Base-by-base conservation (phyloP, 2,329 filamentous ascomycete species). In the Alternaria arbusti region DNA sequence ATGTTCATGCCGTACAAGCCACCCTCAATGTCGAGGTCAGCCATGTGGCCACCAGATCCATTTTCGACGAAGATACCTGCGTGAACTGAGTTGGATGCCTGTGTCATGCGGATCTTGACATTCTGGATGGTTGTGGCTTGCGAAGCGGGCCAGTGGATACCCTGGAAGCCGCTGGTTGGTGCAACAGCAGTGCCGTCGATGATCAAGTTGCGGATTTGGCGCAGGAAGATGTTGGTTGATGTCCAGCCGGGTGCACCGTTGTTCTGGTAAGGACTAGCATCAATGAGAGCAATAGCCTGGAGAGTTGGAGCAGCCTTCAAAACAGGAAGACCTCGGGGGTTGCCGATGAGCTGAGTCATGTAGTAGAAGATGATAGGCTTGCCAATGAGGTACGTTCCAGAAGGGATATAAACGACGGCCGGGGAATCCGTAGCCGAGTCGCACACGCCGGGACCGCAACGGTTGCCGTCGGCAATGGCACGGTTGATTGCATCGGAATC, bases 151-250 rank as follows among this genome's bases (percentile, higher is more conserved):
- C 83, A 84, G 63, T 84, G 83, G 26, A 85, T 80, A 61, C 81
- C 82, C 22, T 85, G 82, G 2, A 85, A 83, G 2, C 81, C 77
- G 12, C 76, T 81, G 5, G 76, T 70, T 0, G 84, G 74, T 47
- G 84, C 79, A 4, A 88, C 82, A 6, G 80, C 79, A 3, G 85
- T 88, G 36, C 85, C 78, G 72, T 92, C 90, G n/a, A 80, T 76
- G 61, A 88, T 82, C 60, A 93, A 83, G 72, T 93, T 92, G 10
- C 89, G 84, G 61, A 92, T 85, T 66, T 89, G 86, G 30, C 89
- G 84, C 70, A 84, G 87, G 76, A 92, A 92, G 10, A 90, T 84
- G 69, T 88, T 89, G 45, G 87, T 88, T 1, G 87, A 84, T 3
- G 74, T 77, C 81, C 81, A 85, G 63, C 82, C 82, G 55, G 80